Evolutionary conservation across 805 yeast genomes (phyloP), one percentile per base, ranked within the genome.

Genomic region (Suhomyces sp.): DNA sequence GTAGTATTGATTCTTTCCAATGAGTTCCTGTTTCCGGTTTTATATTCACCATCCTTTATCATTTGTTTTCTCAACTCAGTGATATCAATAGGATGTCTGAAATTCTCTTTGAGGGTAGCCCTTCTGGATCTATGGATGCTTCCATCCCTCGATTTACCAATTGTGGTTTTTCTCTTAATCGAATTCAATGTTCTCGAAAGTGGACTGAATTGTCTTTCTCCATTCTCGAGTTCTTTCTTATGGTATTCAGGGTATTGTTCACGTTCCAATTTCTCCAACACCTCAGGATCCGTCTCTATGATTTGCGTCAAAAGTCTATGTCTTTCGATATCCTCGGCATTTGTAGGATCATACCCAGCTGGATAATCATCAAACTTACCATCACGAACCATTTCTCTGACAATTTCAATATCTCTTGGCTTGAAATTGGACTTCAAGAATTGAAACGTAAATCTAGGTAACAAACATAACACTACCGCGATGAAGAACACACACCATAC

Each of bases 341-440:
- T 90, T 2, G 95, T 83, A 28, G 95, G 95, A 55, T 84, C 95
- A 53, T 81, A 84, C 35, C 75, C 71, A 8, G 55, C 61, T 8
- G 88, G 88, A 53, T 79, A 83, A 23, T 72, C 77, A 39, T 68
- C 78, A 48, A 74, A 84, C 46, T 81, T 83, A 30, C 93, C 93
- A 36, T 72, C 66, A 17, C 59, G 58, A 46, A 77, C 80, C 59
- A 85, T 74, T 58, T 85, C 93, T 50, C 93, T 64, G 36, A 85
- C 72, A 43, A 85, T 79, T 48, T 84, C 91, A 40, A 80, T 62
- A 58, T 85, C 93, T 38, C 65, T 70, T 19, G 93, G 95, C 45
- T 53, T 62, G 47, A 63, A 74, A 20, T 78, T 52, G 40, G 74
- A 76, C 43, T 65, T 71, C 25, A 71, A 45, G 44, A 76, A 69